Evolutionary conservation across 179 eudicot species (phyloP), one percentile per base, ranked within the genome.

Genomic region (Camellia oleifera): DNA sequence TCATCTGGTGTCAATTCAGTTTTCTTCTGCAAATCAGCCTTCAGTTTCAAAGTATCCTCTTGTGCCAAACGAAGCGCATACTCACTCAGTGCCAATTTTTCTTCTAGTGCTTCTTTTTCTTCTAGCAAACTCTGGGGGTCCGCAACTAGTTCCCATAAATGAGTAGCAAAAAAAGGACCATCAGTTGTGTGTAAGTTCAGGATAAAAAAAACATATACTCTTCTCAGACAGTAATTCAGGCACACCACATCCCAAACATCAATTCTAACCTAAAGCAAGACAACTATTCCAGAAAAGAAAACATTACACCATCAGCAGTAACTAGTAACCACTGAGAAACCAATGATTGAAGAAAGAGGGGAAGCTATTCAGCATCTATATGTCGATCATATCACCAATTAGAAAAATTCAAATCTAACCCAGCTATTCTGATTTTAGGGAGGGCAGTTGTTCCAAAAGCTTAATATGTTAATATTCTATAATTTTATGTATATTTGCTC

Each of bases 41-140:
- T 93, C 72, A 97, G 81, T 77, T 90, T 94, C 62, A 81, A 72
- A 80, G 82, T 72, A 80, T 97, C 99, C 81, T 97, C 99, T 88
- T 90, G 94, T 77, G 97, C 96, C 74, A 97, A 85, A 77, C 99
- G 97, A 81, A 92, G 93, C 83, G 94, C 99, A 88, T 97, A 97
- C 70, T 93, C 98, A 76, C 89, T 78, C 20, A 97, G 78, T 69
- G 99, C 91, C 87, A 94, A 76, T 74, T 90, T 94, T 87, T 97
- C 98, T 86, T 89, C 97, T 14, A 97, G 82, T 61, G 95, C 85
- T 89, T 90, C 94, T 84, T 93, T 97, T 76, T 94, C 99, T 85
- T 94, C 99, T 79, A 91, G 87, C 88, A 97, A 86, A 81, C 91
- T 91, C 87, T 97, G 99, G 86, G 98, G 97, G 83, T 97, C 99